Conservation (phyloP, 257 asterid genomes). For the Fraxinus pennsylvanica region DNA sequence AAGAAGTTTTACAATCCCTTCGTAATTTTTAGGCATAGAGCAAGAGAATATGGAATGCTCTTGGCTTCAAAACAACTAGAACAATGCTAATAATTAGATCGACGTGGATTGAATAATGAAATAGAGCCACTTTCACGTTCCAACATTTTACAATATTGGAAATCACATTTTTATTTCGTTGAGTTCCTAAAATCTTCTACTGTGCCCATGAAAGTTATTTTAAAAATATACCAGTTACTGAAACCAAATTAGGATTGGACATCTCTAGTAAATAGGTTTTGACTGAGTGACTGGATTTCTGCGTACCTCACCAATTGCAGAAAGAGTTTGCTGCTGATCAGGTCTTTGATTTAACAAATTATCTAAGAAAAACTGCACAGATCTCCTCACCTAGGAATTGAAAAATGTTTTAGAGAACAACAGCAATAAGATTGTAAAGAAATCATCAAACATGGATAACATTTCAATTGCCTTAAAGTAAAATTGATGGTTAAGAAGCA, state of each 20-base stretch:
- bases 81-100: not conserved
- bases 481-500: conserved; percentile 13
- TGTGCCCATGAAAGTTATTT: not conserved
- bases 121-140: not conserved
- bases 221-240: not conserved
- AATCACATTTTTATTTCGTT: not conserved
- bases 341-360: conserved; percentile 51
- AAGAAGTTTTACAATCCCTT: not conserved
- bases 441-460: not conserved
- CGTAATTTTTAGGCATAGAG: not conserved
- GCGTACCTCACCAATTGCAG: conserved; percentile 95
- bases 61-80: not conserved
- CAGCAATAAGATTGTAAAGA: not conserved
- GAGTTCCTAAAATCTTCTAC: not conserved
- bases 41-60: not conserved
- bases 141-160: not conserved
- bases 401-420: not conserved
- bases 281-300: not conserved
- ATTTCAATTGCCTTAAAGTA: not conserved
- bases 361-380: conserved; percentile 91
- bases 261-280: not conserved
- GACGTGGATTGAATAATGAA: not conserved
- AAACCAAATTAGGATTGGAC: not conserved
- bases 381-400: conserved; percentile 74
- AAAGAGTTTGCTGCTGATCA: conserved; percentile 77